phyloP scores from a whole-genome alignment of 179 eudicot genomes.

The Beta lomatogona region DNA sequence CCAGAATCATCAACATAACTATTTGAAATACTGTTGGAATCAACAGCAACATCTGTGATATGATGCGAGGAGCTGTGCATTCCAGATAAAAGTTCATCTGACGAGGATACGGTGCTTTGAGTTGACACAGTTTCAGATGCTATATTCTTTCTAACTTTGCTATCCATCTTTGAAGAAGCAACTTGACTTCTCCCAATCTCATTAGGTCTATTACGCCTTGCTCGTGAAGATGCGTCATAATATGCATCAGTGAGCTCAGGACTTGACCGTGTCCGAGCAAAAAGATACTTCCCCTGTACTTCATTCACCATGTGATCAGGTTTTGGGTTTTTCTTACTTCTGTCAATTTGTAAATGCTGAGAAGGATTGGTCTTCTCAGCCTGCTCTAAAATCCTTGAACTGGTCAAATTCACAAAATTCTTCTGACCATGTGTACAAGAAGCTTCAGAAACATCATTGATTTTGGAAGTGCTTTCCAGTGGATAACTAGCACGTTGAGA shows the following conservation, averaged over 20 bases:
- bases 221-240: slow-evolving; percentile 45
- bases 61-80: slow-evolving; percentile 40
- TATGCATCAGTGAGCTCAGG: slow-evolving; percentile 77
- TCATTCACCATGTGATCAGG: slow-evolving; percentile 46
- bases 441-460: slow-evolving; percentile 27
- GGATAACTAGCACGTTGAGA: slow-evolving; percentile 37
- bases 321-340: slow-evolving; percentile 40
- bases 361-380: slow-evolving; percentile 32
- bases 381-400: slow-evolving; percentile 38
- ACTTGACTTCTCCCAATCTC: slow-evolving; percentile 47
- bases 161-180: slow-evolving; percentile 41
- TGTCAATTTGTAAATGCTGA: slow-evolving; percentile 27
- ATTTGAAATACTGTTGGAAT: slow-evolving; percentile 37
- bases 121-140: slow-evolving; percentile 42
- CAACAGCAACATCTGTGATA: slow-evolving; percentile 39
- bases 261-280: slow-evolving; percentile 84
- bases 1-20: slow-evolving; percentile 38
- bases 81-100: slow-evolving; percentile 38
- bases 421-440: slow-evolving; percentile 42
- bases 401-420: slow-evolving; percentile 32
- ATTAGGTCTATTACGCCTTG: slow-evolving; percentile 41
- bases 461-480: slow-evolving; percentile 32
- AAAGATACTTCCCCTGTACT: slow-evolving; percentile 54
- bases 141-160: slow-evolving; percentile 42
- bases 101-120: slow-evolving; percentile 41